phyloP scores from a whole-genome alignment of 345 rosid species.

The Eutrema heterophyllum region DNA sequence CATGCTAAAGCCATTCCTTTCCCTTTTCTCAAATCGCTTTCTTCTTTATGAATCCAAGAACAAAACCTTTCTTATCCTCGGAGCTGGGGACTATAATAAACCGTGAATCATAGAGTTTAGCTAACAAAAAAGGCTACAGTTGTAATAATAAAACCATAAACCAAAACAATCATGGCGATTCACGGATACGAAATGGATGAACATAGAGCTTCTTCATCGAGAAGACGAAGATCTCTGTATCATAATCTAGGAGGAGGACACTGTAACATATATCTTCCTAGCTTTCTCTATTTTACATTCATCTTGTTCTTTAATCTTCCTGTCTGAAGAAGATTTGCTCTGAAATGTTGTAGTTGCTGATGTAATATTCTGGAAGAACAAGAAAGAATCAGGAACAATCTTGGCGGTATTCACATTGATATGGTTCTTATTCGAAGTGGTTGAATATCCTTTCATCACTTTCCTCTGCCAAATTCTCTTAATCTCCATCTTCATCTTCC shows the following conservation, averaged over 20 bases:
- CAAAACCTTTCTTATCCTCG: not conserved
- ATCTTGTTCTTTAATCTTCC: not conserved
- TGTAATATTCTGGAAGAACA: slow-evolving; percentile 61
- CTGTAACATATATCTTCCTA: slow-evolving; percentile 16
- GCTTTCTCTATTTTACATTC: not conserved
- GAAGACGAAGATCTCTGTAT: slow-evolving; percentile 24
- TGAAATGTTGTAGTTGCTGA: slow-evolving; percentile 50
- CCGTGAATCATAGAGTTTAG: not conserved
- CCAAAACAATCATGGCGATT: not conserved
- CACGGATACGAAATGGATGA: not conserved
- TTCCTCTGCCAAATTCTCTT: slow-evolving; percentile 51
- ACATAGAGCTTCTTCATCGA: slow-evolving; percentile 31
- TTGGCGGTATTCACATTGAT: slow-evolving; percentile 46
- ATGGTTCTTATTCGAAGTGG: slow-evolving; percentile 64
- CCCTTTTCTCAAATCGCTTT: slow-evolving; percentile 28
- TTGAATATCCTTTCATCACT: slow-evolving; percentile 55
- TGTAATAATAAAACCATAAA: not conserved
- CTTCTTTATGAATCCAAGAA: slow-evolving; percentile 35
- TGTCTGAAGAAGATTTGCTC: not conserved
- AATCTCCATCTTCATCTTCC: slow-evolving; percentile 39
- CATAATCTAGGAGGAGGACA: slow-evolving; percentile 34
- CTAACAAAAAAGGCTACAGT: slow-evolving; percentile 15
- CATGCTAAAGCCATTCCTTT: slow-evolving; percentile 41
- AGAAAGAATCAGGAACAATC: slow-evolving; percentile 49
- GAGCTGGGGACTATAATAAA: slow-evolving; percentile 7